Evolutionary conservation across 202 grass and related monocot species (phyloP).

Genomic region (Musa balbisiana): DNA sequence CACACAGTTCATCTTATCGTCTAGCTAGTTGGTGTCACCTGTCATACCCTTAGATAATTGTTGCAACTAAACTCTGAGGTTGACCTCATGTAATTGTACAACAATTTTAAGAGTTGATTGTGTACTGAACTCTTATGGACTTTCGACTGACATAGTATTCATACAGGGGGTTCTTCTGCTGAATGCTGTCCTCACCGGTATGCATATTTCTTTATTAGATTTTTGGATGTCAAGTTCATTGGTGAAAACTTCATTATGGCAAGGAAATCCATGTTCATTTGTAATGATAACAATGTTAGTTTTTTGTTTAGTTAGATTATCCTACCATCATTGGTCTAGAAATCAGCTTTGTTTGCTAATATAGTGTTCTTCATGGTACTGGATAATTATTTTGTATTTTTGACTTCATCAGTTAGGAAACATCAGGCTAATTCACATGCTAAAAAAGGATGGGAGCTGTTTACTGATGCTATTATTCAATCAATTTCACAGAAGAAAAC

Average conservation of each 20-base stretch:
- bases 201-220: slow-evolving; percentile 3
- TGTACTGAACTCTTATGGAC: neutral
- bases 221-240: neutral
- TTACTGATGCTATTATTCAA: slow-evolving; percentile 83
- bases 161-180: slow-evolving; percentile 87
- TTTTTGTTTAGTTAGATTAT: neutral
- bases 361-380: neutral
- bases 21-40: too few species aligned
- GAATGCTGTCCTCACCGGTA: slow-evolving; percentile 91
- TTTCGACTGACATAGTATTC: slow-evolving; percentile 16
- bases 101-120: too few species aligned
- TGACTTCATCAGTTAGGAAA: slow-evolving; percentile 42
- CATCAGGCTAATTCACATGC: slow-evolving; percentile 89
- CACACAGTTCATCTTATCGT: too few species aligned
- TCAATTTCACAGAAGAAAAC: slow-evolving; percentile 75
- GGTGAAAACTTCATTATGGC: neutral
- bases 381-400: neutral
- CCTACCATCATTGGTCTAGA: neutral
- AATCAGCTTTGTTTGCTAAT: neutral
- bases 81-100: too few species aligned
- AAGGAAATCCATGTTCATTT: too few species aligned
- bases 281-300: too few species aligned
- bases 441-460: slow-evolving; percentile 94
- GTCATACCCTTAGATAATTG: too few species aligned
- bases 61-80: too few species aligned